These are phyloP conservation scores for Schoenoplectus triqueter DNA, from an alignment of 202 grass and related monocot species.

Conservation along the genomic window DNA sequence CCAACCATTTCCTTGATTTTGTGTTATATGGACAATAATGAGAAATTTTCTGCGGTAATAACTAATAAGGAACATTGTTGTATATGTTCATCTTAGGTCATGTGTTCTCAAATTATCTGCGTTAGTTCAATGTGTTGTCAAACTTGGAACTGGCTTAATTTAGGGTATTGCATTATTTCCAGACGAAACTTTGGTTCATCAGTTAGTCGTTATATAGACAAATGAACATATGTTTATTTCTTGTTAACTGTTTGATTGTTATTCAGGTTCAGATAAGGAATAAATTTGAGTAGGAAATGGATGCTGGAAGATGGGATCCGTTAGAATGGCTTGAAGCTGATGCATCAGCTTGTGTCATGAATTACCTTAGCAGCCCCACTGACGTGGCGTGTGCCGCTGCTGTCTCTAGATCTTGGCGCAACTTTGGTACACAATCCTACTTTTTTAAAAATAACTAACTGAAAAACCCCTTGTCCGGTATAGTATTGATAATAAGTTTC, in stretches of 20 bases:
- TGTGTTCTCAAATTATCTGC: background rate
- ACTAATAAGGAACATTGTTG: background rate
- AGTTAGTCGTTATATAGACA: background rate
- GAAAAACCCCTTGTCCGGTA: background rate
- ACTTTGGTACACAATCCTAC: constrained; percentile 46
- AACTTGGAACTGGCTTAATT: background rate
- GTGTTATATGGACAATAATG: background rate
- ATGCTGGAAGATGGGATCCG: constrained; percentile 47
- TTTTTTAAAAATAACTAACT: background rate
- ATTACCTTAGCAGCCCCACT: constrained; percentile 48
- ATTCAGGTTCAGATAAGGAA: constrained; percentile 8
- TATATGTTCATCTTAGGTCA: background rate
- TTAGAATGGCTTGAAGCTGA: constrained; percentile 58
- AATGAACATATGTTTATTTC: constrained; percentile 6
- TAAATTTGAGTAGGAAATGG: constrained; percentile 32
- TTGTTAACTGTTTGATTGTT: constrained; percentile 15
- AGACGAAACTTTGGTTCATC: background rate
- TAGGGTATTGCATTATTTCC: background rate
- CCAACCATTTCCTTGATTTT: background rate
- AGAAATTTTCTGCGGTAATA: background rate
- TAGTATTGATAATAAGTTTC: background rate
- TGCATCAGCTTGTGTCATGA: constrained; percentile 54
- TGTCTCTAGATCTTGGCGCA: constrained; percentile 74
- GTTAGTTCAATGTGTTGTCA: constrained; percentile 2
- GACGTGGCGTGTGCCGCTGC: constrained; percentile 56